Base-by-base conservation (phyloP, 768 basidiomycete species). In the Russula foetens region DNA sequence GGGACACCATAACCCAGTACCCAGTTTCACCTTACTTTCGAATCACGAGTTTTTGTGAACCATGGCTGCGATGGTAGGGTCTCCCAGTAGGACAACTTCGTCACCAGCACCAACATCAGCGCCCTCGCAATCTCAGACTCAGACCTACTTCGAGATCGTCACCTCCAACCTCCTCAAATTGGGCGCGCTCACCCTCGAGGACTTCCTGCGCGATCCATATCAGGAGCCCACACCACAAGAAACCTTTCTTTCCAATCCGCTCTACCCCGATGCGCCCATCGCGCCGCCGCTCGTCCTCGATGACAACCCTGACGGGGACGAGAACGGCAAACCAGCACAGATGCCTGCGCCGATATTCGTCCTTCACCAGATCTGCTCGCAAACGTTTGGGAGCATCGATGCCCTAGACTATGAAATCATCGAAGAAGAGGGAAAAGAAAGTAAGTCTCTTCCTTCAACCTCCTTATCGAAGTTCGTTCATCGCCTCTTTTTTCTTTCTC, bases 341-440 rank as follows among this genome's bases (percentile, higher is more conserved):
- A 38, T 19, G 6, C 60, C 54, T 0, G 60, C 60, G 7, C 66
- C 63, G 31, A 49, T 59, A 33, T 63, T 67, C 29, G 23, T 58
- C 3, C 56, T 70, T 11, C 64, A 70, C 23, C 68, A 69, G 45
- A 63, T 65, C 21, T 70, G 68, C 33, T 69, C 68, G 33, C 64
- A 70, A 19, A 59, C 59, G 0, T 70, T 69, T 28, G 69, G 69
- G 3, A 64, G 49, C 59, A 62, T 66, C 31, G 61, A 66, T 6
- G 67, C 61, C 3, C 50, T 70, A 12, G 52, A 58, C n/a, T 70
- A 64, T 43, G 62, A 66, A 3, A 63, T 63, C 14, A 61, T 68
- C 21, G 66, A 67, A 41, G 66, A 66, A 24, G 21, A 52, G 2
- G 62, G 53, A n/a, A 59, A 53, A 33, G 53, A 50, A 38, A 64